Evolutionary conservation across 345 rosid species (phyloP).

Genomic region (Euphorbia tirucalli): DNA sequence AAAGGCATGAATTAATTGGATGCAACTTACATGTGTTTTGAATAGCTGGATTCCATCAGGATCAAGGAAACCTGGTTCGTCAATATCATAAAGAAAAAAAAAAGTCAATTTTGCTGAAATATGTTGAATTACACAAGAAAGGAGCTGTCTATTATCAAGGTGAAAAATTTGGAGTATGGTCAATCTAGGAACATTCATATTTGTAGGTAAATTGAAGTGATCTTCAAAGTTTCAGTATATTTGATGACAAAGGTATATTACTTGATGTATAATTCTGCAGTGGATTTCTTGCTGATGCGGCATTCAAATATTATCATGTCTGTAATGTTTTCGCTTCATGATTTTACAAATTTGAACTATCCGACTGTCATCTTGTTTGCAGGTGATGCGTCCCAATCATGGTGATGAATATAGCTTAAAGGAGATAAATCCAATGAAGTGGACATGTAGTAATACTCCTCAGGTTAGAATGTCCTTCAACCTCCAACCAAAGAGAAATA

Average conservation of each 20-base stretch:
- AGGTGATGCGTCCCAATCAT: slow-evolving; percentile 77
- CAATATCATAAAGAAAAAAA: no score
- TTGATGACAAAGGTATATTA: no score
- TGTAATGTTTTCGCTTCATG: neutral
- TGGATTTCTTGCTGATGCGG: neutral
- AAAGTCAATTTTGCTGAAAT: no score
- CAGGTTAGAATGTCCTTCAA: slow-evolving; percentile 45
- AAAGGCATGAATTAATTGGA: neutral
- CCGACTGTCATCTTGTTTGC: slow-evolving; percentile 16
- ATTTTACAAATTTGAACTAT: neutral
- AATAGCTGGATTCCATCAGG: neutral
- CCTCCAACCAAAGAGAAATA: neutral
- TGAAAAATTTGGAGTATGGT: no score
- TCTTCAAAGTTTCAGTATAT: no score
- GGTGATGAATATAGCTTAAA: slow-evolving; percentile 66
- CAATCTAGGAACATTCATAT: no score
- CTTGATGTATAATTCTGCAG: neutral
- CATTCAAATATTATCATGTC: neutral
- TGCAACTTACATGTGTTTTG: no score
- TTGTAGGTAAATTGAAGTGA: no score
- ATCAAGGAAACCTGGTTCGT: no score
- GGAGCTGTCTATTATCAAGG: no score
- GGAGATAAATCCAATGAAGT: slow-evolving; percentile 65
- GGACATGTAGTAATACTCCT: slow-evolving; percentile 60
- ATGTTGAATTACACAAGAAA: no score